Conservation (phyloP, 2,329 filamentous ascomycete species). For the Trichoderma sp. region DNA sequence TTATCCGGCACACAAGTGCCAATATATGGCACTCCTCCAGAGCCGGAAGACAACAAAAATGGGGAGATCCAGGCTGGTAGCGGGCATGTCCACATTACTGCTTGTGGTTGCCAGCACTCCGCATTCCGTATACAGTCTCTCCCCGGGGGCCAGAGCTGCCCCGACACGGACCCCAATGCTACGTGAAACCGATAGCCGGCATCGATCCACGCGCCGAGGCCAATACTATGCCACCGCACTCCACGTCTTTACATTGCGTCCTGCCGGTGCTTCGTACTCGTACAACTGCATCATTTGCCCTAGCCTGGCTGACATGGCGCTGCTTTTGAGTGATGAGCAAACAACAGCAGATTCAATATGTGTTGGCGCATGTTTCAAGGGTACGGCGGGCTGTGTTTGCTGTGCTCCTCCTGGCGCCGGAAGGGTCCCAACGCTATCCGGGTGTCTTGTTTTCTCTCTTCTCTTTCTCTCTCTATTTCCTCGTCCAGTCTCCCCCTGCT, state of each 20-base stretch:
- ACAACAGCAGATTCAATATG: background rate
- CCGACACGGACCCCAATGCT: conserved; percentile 3
- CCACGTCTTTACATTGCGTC: background rate
- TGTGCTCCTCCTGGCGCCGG: background rate
- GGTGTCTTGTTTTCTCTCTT: background rate
- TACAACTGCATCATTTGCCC: background rate
- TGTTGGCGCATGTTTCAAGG: background rate
- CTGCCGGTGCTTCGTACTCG: background rate
- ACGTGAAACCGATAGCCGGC: conserved; percentile 4
- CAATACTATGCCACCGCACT: background rate
- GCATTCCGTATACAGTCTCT: background rate
- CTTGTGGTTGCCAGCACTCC: background rate
- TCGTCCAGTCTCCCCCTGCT: background rate
- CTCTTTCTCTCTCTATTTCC: background rate
- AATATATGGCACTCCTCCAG: background rate
- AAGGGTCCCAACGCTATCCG: background rate
- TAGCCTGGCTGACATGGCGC: background rate
- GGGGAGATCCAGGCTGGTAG: background rate
- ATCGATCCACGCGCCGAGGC: conserved; percentile 1
- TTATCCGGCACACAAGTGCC: background rate
- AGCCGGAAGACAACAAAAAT: background rate
- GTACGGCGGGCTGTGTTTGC: background rate
- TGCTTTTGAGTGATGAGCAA: background rate
- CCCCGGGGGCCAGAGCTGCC: conserved; percentile 1
- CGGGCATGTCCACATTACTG: conserved; percentile 1